Base-by-base conservation (phyloP, 129 eudicot species). In the Saussurea involucrata region DNA sequence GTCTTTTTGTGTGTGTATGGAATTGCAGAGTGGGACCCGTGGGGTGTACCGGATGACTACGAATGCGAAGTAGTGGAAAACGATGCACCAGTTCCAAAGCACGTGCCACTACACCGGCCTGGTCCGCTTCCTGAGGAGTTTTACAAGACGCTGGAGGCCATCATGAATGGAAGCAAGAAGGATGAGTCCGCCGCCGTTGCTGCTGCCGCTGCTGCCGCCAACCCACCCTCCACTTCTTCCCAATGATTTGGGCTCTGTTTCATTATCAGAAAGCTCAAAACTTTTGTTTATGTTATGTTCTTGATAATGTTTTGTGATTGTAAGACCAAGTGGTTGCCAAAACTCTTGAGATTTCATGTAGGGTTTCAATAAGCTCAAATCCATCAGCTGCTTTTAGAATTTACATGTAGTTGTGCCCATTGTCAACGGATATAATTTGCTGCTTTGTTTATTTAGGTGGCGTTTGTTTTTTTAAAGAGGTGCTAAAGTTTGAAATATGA, bases 1-100 rank as follows among this genome's bases (percentile, higher is more conserved):
- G 3, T 34, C 15, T 21, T 20, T n/a, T 46, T 13, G 5, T 72
- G 5, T 13, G 5, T 72, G 5, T 44, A 27, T 73, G 61, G 29
- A 33, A 58, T 81, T 77, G 81, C 90, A 90, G 96, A 90, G 85
- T 90, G 92, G 96, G 83, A 91, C 24, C 89, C 98, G 31, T 94
- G 98, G 98, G 93, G 91, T 60, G 79, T 94, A 37, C 97, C 98
- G 0, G 98, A 91, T 72, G 98, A 91, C 89, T 91, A 94, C 69
- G 98, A 89, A 75, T 89, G 96, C 76, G 97, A 94, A 86, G 88
- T 94, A 49, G 91, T 94, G 27, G 98, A 89, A 83, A 87, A 94
- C 69, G 92, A 91, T 79, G 96, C 97, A 34, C 98, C 98, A 8
- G 96, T 94, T 31, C 98, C 98, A 12, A 89, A 91, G 84, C 98